Percentiles rank a stretch among this genome's conserved stretches.
Conservation (phyloP, 495 filamentous ascomycete genomes). For the Penicillium herquei region DNA sequence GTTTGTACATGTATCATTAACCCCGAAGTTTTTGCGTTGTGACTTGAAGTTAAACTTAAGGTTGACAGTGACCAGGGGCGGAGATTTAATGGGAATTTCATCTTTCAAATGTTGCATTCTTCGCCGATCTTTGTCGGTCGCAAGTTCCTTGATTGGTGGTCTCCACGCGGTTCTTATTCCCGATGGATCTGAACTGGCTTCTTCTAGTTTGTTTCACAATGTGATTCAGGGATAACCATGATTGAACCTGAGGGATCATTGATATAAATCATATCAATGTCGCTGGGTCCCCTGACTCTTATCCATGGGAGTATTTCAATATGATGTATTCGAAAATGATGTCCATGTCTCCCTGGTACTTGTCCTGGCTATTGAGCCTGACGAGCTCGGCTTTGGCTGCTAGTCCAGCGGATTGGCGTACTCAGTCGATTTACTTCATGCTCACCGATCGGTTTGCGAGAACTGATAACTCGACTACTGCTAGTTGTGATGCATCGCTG, state of each 20-base stretch:
- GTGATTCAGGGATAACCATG: too few relatives aligned
- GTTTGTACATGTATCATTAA: too few relatives aligned
- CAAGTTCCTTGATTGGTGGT: background rate
- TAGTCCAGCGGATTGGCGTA: conserved; percentile 55
- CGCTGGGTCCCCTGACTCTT: too few relatives aligned
- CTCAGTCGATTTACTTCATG: conserved; percentile 70
- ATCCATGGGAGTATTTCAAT: too few relatives aligned
- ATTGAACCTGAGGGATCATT: too few relatives aligned
- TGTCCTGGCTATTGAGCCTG: conserved; percentile 20
- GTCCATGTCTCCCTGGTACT: conserved; percentile 1
- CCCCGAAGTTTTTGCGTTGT: too few relatives aligned
- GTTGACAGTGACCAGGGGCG: conserved; percentile 13
- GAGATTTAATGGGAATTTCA: conserved; percentile 23
- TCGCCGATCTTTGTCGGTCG: conserved; percentile 2
- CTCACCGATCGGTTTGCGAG: conserved; percentile 75
- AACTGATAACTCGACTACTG: conserved; percentile 61
- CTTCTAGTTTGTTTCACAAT: background rate
- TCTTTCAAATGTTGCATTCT: too few relatives aligned
- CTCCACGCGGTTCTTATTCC: background rate
- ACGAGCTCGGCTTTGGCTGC: conserved; percentile 32
- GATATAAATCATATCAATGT: too few relatives aligned
- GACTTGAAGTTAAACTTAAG: background rate
- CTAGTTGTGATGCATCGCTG: conserved; percentile 42
- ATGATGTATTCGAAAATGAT: too few relatives aligned
- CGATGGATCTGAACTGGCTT: conserved; percentile 1